A percentile compares a stretch with the other conserved stretches of the same genome.
Conservation (phyloP, 1,139 yeast genomes). For the Yueomyces sp. region DNA sequence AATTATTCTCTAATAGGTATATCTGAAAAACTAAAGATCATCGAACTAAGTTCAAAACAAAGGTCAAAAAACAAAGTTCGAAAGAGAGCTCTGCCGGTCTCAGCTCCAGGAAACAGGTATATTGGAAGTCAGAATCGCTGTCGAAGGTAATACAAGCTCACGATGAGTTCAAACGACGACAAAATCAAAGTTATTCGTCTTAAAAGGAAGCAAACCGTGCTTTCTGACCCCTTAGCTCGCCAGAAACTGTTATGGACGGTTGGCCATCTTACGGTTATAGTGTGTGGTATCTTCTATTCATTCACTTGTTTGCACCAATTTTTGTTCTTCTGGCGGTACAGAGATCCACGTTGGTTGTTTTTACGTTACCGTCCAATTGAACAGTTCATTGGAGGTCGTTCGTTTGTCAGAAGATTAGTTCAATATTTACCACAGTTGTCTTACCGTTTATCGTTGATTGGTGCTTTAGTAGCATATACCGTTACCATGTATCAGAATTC, state of each 20-base stretch:
- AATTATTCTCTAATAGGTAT: no score
- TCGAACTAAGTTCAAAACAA: no score
- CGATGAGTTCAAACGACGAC: background rate
- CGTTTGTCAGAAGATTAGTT: slow-evolving; percentile 30
- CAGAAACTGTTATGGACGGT: slow-evolving; percentile 44
- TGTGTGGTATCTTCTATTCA: slow-evolving; percentile 37
- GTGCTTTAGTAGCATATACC: slow-evolving; percentile 41
- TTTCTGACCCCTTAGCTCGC: slow-evolving; percentile 13
- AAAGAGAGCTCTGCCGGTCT: no score
- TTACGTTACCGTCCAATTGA: slow-evolving; percentile 13
- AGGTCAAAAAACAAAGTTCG: no score
- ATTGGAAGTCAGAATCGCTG: no score
- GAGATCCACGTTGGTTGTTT: slow-evolving; percentile 23
- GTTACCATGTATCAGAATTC: slow-evolving; percentile 47
- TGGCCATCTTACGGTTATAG: slow-evolving; percentile 43
- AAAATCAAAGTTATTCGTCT: slow-evolving; percentile 18
- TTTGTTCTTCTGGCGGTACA: slow-evolving; percentile 20
- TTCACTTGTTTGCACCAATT: slow-evolving; percentile 30
- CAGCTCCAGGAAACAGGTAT: no score
- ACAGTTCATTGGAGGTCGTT: slow-evolving; percentile 9
- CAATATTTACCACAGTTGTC: slow-evolving; percentile 32
- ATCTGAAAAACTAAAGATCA: no score
- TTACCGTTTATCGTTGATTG: slow-evolving; percentile 45
- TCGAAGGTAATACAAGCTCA: no score
- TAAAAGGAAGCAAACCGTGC: slow-evolving; percentile 5